phyloP scores from a whole-genome alignment of 129 eudicot genomes.

The Rutidosis leptorrhynchoides region DNA sequence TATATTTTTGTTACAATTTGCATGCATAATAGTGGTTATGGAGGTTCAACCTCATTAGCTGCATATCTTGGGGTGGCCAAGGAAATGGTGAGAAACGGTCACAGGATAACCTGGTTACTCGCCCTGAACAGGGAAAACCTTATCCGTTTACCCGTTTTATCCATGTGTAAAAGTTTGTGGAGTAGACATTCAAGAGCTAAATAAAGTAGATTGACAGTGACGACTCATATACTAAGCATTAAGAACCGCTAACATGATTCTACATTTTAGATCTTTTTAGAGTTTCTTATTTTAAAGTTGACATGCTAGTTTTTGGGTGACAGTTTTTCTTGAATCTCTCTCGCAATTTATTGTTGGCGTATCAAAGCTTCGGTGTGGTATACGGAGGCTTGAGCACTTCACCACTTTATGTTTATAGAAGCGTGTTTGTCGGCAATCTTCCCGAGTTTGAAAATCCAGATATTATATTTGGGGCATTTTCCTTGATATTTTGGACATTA shows the following conservation, averaged over 20 bases:
- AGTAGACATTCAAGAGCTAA: conserved; percentile 8
- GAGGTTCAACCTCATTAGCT: no score
- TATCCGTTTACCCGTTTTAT: no score
- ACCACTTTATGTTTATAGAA: conserved; percentile 81
- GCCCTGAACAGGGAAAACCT: no score
- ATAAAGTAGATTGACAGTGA: conserved; percentile 4
- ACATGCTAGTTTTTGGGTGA: conserved; percentile 29
- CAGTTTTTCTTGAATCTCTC: conserved; percentile 52
- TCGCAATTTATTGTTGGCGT: conserved; percentile 66
- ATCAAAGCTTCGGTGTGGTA: conserved; percentile 94
- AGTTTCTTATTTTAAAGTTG: conserved; percentile 9
- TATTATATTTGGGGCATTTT: conserved; percentile 79
- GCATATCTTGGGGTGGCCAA: no score
- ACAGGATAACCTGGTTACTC: no score
- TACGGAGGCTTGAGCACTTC: conserved; percentile 93
- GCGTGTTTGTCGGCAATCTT: conserved; percentile 52
- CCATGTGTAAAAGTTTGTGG: background rate
- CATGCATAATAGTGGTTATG: no score
- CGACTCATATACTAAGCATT: conserved; percentile 5
- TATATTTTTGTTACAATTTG: background rate
- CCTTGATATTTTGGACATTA: conserved; percentile 87
- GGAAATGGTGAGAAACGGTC: no score
- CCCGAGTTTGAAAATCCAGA: conserved; percentile 57
- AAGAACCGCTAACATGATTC: background rate
- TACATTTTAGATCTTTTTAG: background rate